These are phyloP conservation scores for Xylaria intraflava DNA, from an alignment of 495 filamentous ascomycete species.

Conservation along the genomic window DNA sequence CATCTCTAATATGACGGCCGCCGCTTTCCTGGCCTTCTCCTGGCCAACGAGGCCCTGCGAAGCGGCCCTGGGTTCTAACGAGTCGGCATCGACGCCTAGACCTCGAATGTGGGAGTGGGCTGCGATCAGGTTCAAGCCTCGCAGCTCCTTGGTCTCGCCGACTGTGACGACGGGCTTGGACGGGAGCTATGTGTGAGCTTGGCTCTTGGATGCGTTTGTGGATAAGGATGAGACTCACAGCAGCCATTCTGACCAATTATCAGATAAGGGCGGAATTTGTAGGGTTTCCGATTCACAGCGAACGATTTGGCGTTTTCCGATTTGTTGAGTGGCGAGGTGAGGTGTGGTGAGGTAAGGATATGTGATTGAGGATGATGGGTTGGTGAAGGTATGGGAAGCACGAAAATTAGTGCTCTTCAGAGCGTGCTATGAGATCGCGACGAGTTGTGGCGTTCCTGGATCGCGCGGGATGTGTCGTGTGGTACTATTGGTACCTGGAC, in stretches of 20 bases:
- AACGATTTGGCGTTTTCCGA: neutral
- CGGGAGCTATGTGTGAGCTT: slow-evolving; percentile 10
- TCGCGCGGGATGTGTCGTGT: neutral
- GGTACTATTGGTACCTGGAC: neutral
- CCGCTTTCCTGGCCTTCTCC: slow-evolving; percentile 91
- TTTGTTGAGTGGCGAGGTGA: neutral
- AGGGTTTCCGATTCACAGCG: neutral
- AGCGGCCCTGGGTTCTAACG: slow-evolving; percentile 74
- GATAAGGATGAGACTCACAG: neutral
- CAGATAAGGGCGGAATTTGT: neutral
- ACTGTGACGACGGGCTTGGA: slow-evolving; percentile 81
- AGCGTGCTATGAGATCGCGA: slow-evolving; percentile 12
- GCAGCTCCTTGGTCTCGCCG: slow-evolving; percentile 87
- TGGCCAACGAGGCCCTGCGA: slow-evolving; percentile 97
- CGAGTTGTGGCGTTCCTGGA: slow-evolving; percentile 6
- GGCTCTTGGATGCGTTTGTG: slow-evolving; percentile 9
- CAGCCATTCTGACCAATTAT: slow-evolving; percentile 9
- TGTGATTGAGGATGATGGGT: neutral
- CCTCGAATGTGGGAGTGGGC: slow-evolving; percentile 97
- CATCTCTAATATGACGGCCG: slow-evolving; percentile 94
- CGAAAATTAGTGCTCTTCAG: slow-evolving; percentile 11
- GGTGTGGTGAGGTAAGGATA: neutral
- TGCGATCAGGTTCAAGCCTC: slow-evolving; percentile 91
- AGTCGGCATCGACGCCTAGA: slow-evolving; percentile 86
- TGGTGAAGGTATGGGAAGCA: neutral